Conservation (phyloP, 306 rosid genomes). For the Coriaria nepalensis region DNA sequence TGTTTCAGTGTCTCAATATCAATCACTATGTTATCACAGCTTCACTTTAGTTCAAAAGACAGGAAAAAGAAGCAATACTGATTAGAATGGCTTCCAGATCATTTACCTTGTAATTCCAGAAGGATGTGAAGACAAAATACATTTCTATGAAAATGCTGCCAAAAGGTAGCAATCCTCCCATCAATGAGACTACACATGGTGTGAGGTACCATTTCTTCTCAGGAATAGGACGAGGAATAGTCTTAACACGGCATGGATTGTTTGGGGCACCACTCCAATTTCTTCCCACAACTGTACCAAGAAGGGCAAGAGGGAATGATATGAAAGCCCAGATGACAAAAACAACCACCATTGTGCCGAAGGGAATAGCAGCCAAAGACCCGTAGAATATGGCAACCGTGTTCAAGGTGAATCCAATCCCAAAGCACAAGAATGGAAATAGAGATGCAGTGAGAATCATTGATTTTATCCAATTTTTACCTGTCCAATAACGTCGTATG, state of each 20-base stretch:
- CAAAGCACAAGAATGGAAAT: conserved; percentile 94
- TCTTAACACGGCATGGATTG: conserved; percentile 97
- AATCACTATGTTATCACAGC: neutral
- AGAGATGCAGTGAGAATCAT: conserved; percentile 97
- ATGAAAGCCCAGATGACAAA: conserved; percentile 98
- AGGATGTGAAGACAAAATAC: conserved; percentile 98
- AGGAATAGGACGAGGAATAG: conserved; percentile 99
- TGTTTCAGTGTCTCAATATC: too few relatives aligned
- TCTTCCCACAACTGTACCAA: conserved; percentile 98
- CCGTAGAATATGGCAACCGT: conserved; percentile 95
- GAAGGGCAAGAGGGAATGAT: conserved; percentile 97
- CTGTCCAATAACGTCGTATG: conserved; percentile 17
- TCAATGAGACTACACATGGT: conserved; percentile 87
- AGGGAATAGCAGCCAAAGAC: conserved; percentile 96
- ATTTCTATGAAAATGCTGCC: conserved; percentile 99
- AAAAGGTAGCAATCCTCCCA: conserved; percentile 99
- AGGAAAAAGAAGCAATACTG: too few relatives aligned
- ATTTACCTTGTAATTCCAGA: conserved; percentile 86
- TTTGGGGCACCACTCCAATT: conserved; percentile 99
- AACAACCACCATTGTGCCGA: conserved; percentile 96
- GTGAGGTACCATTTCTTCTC: conserved; percentile 99
- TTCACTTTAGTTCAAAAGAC: neutral
- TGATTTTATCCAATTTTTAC: conserved; percentile 95
- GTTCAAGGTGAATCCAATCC: conserved; percentile 87
- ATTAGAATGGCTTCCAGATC: neutral